Conservation (phyloP, 1,139 yeast species). For the Pichia cactophila region DNA sequence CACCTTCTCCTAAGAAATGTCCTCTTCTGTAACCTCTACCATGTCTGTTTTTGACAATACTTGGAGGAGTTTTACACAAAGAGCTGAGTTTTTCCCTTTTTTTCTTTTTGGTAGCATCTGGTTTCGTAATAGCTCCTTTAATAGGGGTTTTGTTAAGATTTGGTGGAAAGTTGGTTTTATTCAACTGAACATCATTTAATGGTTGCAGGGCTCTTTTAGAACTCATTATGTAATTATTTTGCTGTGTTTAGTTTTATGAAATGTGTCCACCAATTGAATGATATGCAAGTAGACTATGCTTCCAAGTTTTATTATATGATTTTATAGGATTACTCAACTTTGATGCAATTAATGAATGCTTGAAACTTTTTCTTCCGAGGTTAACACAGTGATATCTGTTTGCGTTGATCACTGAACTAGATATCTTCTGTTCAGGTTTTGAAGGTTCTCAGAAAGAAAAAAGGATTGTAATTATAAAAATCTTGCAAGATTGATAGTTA, state of each 20-base stretch:
- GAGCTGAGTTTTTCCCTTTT: slow-evolving; percentile 83
- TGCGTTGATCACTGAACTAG: neutral
- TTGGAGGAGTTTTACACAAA: slow-evolving; percentile 90
- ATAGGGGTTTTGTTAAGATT: slow-evolving; percentile 24
- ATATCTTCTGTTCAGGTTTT: neutral
- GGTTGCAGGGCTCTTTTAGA: slow-evolving; percentile 28
- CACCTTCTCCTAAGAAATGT: slow-evolving; percentile 91
- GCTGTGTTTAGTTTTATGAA: neutral
- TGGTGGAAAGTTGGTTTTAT: slow-evolving; percentile 21
- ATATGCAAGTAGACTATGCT: neutral
- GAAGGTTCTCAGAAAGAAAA: neutral
- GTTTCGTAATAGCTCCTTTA: slow-evolving; percentile 25
- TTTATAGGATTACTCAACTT: neutral
- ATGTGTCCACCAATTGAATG: neutral
- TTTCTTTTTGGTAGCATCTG: slow-evolving; percentile 37
- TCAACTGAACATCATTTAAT: slow-evolving; percentile 26
- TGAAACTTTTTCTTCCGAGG: neutral
- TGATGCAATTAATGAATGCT: too few species aligned
- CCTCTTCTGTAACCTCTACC: slow-evolving; percentile 93
- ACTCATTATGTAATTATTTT: slow-evolving; percentile 7
- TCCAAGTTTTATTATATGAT: neutral
- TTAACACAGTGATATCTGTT: neutral
- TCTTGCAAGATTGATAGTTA: neutral
- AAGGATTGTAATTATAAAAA: neutral
- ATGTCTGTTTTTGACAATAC: slow-evolving; percentile 76